A percentile compares a stretch with the other conserved stretches of the same genome.
Evolutionary conservation across 2,329 filamentous ascomycete species (phyloP).

Genomic region (Amauroascus niger): DNA sequence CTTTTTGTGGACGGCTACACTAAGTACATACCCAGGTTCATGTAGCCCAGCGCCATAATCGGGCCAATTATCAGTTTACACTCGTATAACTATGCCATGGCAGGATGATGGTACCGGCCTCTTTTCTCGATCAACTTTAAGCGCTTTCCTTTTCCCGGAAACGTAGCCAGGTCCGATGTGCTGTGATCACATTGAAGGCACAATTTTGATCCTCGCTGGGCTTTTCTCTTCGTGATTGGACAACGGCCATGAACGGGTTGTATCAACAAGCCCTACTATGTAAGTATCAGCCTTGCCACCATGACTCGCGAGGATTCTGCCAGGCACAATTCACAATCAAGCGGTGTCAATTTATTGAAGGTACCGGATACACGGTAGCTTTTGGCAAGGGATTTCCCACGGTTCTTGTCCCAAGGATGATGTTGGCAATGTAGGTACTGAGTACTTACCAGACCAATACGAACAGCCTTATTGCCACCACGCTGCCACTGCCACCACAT

Average conservation of each 20-base stretch:
- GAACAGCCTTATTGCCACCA: not conserved
- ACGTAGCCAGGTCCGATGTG: no score
- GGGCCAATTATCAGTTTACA: no score
- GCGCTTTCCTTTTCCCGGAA: not conserved
- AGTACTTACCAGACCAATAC: not conserved
- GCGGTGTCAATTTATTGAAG: not conserved
- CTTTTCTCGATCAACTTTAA: not conserved
- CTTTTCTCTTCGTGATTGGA: not conserved
- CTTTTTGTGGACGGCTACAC: not conserved
- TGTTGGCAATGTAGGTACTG: not conserved
- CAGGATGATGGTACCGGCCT: not conserved
- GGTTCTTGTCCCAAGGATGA: not conserved
- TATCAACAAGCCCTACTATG: no score
- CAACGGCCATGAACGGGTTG: no score
- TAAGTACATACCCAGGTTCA: not conserved
- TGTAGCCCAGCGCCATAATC: not conserved
- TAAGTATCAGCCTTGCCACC: not conserved
- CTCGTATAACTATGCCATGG: no score
- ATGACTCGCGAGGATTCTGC: not conserved
- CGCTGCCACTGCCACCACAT: not conserved
- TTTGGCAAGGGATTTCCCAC: not conserved
- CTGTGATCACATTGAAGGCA: no score
- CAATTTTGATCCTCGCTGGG: not conserved
- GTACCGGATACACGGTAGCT: not conserved
- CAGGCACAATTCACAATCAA: not conserved